Conservation (phyloP, 495 filamentous ascomycete genomes). For the Penicillium robsamsonii region DNA sequence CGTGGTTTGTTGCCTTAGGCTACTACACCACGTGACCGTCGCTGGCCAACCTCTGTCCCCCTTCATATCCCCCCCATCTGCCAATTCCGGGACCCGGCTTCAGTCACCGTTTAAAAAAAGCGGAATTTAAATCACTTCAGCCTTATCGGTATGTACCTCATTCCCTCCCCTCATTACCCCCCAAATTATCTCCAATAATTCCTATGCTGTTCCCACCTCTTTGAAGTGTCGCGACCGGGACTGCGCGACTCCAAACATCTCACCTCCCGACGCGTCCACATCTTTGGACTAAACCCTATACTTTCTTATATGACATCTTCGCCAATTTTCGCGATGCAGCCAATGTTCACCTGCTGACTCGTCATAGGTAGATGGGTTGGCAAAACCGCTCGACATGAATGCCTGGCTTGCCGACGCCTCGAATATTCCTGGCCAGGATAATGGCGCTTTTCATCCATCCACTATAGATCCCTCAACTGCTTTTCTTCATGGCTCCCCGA, state of each 20-base stretch:
- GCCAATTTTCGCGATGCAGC: slow-evolving; percentile 7
- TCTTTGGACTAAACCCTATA: slow-evolving; percentile 1
- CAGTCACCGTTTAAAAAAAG: slow-evolving; percentile 44
- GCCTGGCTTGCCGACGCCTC: slow-evolving; percentile 79
- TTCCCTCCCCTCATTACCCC: slow-evolving; percentile 11
- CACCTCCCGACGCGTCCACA: slow-evolving; percentile 36
- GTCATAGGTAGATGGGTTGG: slow-evolving; percentile 55
- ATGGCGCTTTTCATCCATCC: slow-evolving; percentile 66
- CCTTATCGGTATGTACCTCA: slow-evolving; percentile 50
- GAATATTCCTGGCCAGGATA: slow-evolving; percentile 68
- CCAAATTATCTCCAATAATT: background rate
- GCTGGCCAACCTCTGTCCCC: slow-evolving; percentile 29
- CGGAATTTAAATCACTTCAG: slow-evolving; percentile 47
- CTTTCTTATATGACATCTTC: background rate
- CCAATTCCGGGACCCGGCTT: slow-evolving; percentile 43
- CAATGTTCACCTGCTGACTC: slow-evolving; percentile 20
- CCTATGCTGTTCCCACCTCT: slow-evolving; percentile 5
- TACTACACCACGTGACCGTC: slow-evolving; percentile 40
- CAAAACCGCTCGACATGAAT: slow-evolving; percentile 66
- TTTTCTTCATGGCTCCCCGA: slow-evolving; percentile 51
- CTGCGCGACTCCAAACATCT: slow-evolving; percentile 22
- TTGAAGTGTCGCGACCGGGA: slow-evolving; percentile 25
- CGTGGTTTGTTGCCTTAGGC: slow-evolving; percentile 30
- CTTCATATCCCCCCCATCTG: slow-evolving; percentile 31
- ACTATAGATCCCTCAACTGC: slow-evolving; percentile 55